Percentiles rank a stretch among this genome's conserved stretches.
These are phyloP conservation scores for Boletus sp. DNA, from an alignment of 768 basidiomycete species.

Conservation along the genomic window DNA sequence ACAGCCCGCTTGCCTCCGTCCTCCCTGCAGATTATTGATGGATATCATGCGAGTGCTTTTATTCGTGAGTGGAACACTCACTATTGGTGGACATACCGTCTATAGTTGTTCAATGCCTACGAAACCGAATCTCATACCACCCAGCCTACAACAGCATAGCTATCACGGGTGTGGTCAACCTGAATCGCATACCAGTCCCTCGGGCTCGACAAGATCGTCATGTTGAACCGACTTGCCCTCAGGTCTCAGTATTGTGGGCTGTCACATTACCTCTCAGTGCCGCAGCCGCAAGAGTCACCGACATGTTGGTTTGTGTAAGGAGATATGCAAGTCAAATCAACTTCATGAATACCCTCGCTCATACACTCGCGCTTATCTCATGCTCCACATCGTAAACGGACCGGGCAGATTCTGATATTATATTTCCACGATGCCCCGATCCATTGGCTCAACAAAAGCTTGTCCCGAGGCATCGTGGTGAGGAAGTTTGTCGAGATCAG, in stretches of 20 bases:
- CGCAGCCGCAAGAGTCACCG: conserved; percentile 24
- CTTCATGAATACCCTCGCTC: background rate
- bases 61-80: too few relatives aligned
- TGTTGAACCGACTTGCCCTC: conserved; percentile 41
- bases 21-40: too few relatives aligned
- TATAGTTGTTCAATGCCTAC: too few relatives aligned
- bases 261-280: conserved; percentile 50
- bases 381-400: background rate
- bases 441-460: background rate
- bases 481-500: background rate
- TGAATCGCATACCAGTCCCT: conserved; percentile 7
- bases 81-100: too few relatives aligned
- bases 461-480: background rate
- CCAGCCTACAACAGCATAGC: too few relatives aligned
- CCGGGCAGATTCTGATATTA: background rate
- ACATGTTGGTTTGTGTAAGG: background rate
- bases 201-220: conserved; percentile 30
- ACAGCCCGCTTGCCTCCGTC: too few relatives aligned
- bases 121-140: too few relatives aligned
- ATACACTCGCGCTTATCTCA: conserved; percentile 1
- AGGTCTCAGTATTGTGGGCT: conserved; percentile 41
- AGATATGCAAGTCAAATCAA: background rate
- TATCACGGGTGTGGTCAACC: too few relatives aligned
- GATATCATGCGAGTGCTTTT: too few relatives aligned
- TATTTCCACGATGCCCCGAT: background rate